Evolutionary conservation across 805 yeast species (phyloP).

Genomic region (Wickerhamiella shivajii): DNA sequence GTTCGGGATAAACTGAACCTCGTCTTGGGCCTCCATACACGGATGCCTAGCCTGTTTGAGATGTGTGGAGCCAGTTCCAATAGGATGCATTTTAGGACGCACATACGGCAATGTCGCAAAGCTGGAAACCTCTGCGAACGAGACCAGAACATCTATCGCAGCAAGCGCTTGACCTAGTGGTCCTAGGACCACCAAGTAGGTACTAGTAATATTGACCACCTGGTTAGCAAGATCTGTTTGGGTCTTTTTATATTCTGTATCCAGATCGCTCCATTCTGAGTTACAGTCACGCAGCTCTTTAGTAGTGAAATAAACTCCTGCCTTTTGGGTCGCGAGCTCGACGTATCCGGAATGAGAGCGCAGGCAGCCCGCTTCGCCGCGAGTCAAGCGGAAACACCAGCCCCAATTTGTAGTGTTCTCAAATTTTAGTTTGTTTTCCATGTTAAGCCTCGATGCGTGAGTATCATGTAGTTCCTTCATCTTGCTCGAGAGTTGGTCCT

Average conservation of each 20-base stretch:
- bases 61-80: slow-evolving; percentile 31
- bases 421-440: slow-evolving; percentile 79
- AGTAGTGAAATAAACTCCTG: slow-evolving; percentile 89
- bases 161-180: slow-evolving; percentile 51
- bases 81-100: slow-evolving; percentile 52
- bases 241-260: slow-evolving; percentile 53
- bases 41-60: slow-evolving; percentile 85
- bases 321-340: slow-evolving; percentile 83
- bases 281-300: slow-evolving; percentile 45
- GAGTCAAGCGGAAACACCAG: slow-evolving; percentile 86
- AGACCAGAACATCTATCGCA: slow-evolving; percentile 64
- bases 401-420: slow-evolving; percentile 83
- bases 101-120: slow-evolving; percentile 74
- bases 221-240: slow-evolving; percentile 72
- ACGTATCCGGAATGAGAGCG: slow-evolving; percentile 47
- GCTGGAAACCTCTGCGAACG: slow-evolving; percentile 74
- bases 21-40: slow-evolving; percentile 84
- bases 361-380: slow-evolving; percentile 69
- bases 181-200: slow-evolving; percentile 68
- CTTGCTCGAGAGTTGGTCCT: slow-evolving; percentile 21
- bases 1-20: slow-evolving; percentile 77
- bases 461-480: slow-evolving; percentile 35
- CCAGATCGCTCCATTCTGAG: slow-evolving; percentile 40
- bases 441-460: slow-evolving; percentile 52
- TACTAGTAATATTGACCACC: slow-evolving; percentile 62